Base-by-base conservation (phyloP, 768 basidiomycete genomes). In the Agaricus sinodeliciosus region DNA sequence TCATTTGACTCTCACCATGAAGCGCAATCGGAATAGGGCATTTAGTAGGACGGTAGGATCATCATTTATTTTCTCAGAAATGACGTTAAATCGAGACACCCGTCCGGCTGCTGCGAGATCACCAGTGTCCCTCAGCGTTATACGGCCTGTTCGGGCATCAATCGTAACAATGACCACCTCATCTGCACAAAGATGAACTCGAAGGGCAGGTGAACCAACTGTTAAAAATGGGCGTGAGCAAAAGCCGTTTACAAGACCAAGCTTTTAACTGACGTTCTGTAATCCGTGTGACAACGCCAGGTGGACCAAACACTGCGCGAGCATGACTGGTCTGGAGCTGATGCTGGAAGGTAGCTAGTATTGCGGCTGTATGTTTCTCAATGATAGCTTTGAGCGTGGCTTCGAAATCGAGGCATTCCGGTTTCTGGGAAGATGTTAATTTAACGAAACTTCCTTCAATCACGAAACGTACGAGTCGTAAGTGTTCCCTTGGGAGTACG, bases 41-140 rank as follows among this genome's bases (percentile, higher is more conserved):
- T 78, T 77, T 16, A 80, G 66, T 28, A 94, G 64, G 44, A 77
- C 61, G 9, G 66, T 66, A 12, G 90, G 91, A 54, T 79, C 79
- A 35, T 87, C 80, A 53, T 93, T 94, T 52, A 94, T 63, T 53
- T 70, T 75, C 8, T 82, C 79, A 0, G 82, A 78, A 39, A 84
- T 65, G 4, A 67, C 59, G 4, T 75, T 70, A 61, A 90, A 88
- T 27, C 79, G 76, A n/a, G 79, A 80, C 1, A 80, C 86, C 31
- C 87, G 76, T 19, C 84, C 82, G 26, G 85, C 82, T 9, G 86
- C 82, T 2, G 85, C 83, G 18, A 91, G 78, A 61, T 88, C 87
- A 6, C 90, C 90, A 2, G 83, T 86, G 65, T 94, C 92, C 19
- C 84, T 77, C 43, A 94, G 72, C 56, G 79, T 85, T 57, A 94